Conservation (phyloP, 805 yeast genomes). For the Zygosaccharomyces bisporus region DNA sequence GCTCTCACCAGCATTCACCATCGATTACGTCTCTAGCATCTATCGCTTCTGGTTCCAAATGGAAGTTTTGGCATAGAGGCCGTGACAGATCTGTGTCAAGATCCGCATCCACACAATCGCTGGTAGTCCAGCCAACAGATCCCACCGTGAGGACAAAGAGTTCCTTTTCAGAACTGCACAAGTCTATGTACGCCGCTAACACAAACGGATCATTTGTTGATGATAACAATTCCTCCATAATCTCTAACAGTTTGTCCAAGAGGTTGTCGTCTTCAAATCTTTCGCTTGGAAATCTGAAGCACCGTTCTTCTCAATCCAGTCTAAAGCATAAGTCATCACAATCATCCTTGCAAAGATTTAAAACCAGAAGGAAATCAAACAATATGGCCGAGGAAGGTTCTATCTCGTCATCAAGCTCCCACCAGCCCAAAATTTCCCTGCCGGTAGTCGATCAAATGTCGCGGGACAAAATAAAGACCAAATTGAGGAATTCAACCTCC, state of each 20-base stretch:
- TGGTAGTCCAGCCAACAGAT: conserved; percentile 7
- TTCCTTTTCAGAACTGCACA: conserved; percentile 28
- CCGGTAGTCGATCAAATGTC: conserved; percentile 57
- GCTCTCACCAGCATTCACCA: conserved; percentile 17
- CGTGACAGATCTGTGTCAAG: conserved; percentile 16
- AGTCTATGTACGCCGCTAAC: conserved; percentile 16
- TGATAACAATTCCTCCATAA: conserved; percentile 10
- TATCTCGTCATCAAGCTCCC: conserved; percentile 13
- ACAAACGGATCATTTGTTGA: conserved; percentile 8
- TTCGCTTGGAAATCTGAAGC: conserved; percentile 22
- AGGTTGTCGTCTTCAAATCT: conserved; percentile 25
- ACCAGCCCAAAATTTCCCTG: conserved; percentile 44
- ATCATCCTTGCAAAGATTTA: conserved; percentile 32
- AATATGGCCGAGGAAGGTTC: conserved; percentile 16
- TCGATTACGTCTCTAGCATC: conserved; percentile 26
- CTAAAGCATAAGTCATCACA: conserved; percentile 35
- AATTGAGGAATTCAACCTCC: conserved; percentile 43
- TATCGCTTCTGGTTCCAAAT: conserved; percentile 17
- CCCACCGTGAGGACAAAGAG: conserved; percentile 17
- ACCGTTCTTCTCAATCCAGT: conserved; percentile 24
- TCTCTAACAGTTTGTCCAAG: conserved; percentile 16
- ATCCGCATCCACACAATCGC: conserved; percentile 16
- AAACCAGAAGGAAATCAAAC: conserved; percentile 30
- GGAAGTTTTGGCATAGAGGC: conserved; percentile 38
- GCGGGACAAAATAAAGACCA: conserved; percentile 51